Evolutionary conservation across 2,329 filamentous ascomycete species (phyloP), one percentile per base, ranked within the genome.

Genomic region (Knoxdaviesia capensis): DNA sequence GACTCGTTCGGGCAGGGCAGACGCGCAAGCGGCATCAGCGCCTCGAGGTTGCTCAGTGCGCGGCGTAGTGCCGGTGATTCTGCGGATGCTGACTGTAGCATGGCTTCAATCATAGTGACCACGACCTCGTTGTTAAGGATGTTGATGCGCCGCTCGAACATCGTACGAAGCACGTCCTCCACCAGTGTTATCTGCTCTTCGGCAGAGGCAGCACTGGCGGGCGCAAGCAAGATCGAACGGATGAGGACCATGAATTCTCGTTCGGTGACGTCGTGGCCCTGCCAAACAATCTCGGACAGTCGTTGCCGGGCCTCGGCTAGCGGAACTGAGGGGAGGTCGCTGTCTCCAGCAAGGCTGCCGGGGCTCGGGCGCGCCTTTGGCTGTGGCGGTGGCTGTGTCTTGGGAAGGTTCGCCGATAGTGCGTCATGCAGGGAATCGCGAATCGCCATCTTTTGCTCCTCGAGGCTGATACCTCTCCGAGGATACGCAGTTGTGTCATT

Each of bases 71-170:
- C 49, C 0, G 48, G 40, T 0, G 52, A 53, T 34, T 53, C 56
- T 20, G 20, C 20, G 2, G 52, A 51, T 3, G 55, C 53, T 4
- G 57, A 59, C 8, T 34, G 39, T 8, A 59, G 53, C 1, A 62
- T 53, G 4, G 56, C 52, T 43, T 64, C 60, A 9, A 71, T 61
- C 33, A 71, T 54, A 7, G 59, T 51, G 8, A 66, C 58, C 40
- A 77, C 59, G 41, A 77, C 54, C 30, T 69, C 62, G 43, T 63
- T 55, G 31, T 57, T 55, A 43, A 66, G 50, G 20, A 69, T 51
- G 3, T 53, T 46, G 43, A 67, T 52, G 11, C 63, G 61, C 6
- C 66, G 62, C 47, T 65, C 62, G 38, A 30, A 39, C 42, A 29
- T 34, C 40, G 30, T 33, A 8, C 33, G 34, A 35, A 40, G 47